Evolutionary conservation across 768 basidiomycete species (phyloP).

Genomic region (Lactifluus subvellereus): DNA sequence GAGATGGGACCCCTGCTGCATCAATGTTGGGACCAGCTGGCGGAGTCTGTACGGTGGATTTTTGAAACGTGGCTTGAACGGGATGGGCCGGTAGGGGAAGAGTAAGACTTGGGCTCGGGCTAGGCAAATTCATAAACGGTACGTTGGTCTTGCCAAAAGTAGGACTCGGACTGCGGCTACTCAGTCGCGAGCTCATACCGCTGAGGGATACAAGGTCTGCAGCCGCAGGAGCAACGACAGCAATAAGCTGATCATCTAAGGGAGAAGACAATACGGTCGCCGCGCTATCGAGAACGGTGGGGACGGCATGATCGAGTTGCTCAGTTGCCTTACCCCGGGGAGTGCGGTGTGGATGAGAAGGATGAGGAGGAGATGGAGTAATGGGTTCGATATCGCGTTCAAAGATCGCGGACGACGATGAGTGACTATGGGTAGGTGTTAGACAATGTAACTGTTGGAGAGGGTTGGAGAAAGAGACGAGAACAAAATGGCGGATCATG

Average conservation of each 20-base stretch:
- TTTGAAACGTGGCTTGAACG: slow-evolving; percentile 2
- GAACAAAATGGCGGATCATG: background rate
- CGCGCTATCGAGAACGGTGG: slow-evolving; percentile 80
- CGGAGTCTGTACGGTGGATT: slow-evolving; percentile 6
- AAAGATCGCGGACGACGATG: slow-evolving; percentile 85
- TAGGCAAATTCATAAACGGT: slow-evolving; percentile 23
- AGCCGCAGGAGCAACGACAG: slow-evolving; percentile 54
- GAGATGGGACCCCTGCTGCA: background rate
- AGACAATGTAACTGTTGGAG: slow-evolving; percentile 8
- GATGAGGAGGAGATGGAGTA: slow-evolving; percentile 37
- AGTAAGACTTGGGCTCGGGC: slow-evolving; percentile 23
- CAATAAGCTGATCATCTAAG: slow-evolving; percentile 45
- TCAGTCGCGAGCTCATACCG: slow-evolving; percentile 56
- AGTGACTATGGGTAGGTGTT: slow-evolving; percentile 39
- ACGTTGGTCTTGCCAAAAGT: slow-evolving; percentile 32
- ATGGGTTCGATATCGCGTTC: slow-evolving; percentile 84
- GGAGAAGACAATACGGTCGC: slow-evolving; percentile 58
- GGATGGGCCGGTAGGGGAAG: slow-evolving; percentile 19
- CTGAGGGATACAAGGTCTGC: slow-evolving; percentile 36
- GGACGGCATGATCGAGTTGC: slow-evolving; percentile 71
- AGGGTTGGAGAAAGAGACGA: background rate
- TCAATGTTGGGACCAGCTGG: slow-evolving; percentile 4
- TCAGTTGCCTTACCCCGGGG: slow-evolving; percentile 68
- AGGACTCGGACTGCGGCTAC: slow-evolving; percentile 66
- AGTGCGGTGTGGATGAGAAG: slow-evolving; percentile 62